Evolutionary conservation across 2,329 filamentous ascomycete genomes (phyloP).

Genomic region (Mariannaea sp.): DNA sequence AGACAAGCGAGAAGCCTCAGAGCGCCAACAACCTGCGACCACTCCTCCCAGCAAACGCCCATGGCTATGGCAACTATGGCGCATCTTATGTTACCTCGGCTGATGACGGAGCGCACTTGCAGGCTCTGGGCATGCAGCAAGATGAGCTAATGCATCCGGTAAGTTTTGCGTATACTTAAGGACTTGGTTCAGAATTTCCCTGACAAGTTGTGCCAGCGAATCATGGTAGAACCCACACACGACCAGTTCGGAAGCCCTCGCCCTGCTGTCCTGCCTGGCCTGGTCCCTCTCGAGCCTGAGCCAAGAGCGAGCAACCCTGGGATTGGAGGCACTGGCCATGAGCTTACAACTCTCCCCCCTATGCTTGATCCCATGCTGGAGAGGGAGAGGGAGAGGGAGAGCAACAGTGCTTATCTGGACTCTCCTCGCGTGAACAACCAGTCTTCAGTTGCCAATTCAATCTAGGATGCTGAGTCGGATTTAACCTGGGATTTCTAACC

Average conservation of each 20-base stretch:
- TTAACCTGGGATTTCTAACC: neutral
- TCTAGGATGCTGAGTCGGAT: neutral
- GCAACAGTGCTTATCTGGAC: neutral
- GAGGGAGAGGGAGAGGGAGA: conserved; percentile 1
- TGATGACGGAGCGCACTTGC: neutral
- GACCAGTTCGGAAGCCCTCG: conserved; percentile 5
- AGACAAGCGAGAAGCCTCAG: neutral
- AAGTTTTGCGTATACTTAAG: neutral
- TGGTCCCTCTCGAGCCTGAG: conserved; percentile 12
- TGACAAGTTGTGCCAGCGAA: conserved; percentile 1
- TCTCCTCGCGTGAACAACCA: conserved; percentile 6
- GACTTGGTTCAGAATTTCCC: neutral
- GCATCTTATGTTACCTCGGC: conserved; percentile 1
- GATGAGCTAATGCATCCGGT: conserved; percentile 7
- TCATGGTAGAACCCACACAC: conserved; percentile 11
- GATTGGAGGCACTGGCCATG: neutral
- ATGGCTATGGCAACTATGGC: conserved; percentile 10
- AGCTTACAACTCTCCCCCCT: conserved; percentile 14
- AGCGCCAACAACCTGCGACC: neutral
- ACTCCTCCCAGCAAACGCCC: neutral
- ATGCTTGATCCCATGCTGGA: conserved; percentile 9
- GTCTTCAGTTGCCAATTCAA: conserved; percentile 7
- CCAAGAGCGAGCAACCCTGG: conserved; percentile 4
- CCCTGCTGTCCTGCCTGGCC: neutral
- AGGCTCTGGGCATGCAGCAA: neutral